Base-by-base conservation (phyloP, 306 rosid species). In the Styphnolobium japonicum region DNA sequence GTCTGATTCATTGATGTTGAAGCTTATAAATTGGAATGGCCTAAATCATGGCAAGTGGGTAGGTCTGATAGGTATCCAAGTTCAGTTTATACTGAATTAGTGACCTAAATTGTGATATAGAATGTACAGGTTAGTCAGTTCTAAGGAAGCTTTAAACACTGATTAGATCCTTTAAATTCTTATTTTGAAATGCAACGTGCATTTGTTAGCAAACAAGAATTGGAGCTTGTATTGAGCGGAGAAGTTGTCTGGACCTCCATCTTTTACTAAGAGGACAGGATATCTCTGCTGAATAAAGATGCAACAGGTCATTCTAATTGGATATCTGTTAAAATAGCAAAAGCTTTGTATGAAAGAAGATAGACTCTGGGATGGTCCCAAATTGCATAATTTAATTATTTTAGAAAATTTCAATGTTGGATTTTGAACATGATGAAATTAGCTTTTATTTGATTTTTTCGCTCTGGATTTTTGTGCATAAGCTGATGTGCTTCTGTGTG, bases 401-500 rank as follows among this genome's bases (percentile, higher is more conserved):
- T 53, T 68, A 14, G 66, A 67, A 48, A 34, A 3, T 31, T 57
- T 72, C 46, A 42, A 49, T 48, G 48, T 29, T 61, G 65, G 18
- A 49, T 22, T 58, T 40, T 71, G 3, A 0, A 34, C 15, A 15
- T 23, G 18, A 15, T 23, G 18, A 71, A 81, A 27, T 31, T 51
- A 40, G 33, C 22, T 58, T 10, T 23, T 37, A 12, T 60, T 53
- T 65, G 61, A 73, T 67, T 31, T 71, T 31, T 66, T 45, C 12
- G 1, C 42, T 34, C 39, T 21, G 43, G 51, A 27, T 7, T 8
- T 82, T 34, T 83, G 45, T 61, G 67, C 21, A 10, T 49, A 39
- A 60, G 82, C 56, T 67, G 27, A 29, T 65, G 69, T 75, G 27
- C 52, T 81, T 73, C 18, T 67, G 52, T 69, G 56, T 82, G 81